Base-by-base conservation (phyloP, 208 protist species). In the Crithidia bombi region DNA sequence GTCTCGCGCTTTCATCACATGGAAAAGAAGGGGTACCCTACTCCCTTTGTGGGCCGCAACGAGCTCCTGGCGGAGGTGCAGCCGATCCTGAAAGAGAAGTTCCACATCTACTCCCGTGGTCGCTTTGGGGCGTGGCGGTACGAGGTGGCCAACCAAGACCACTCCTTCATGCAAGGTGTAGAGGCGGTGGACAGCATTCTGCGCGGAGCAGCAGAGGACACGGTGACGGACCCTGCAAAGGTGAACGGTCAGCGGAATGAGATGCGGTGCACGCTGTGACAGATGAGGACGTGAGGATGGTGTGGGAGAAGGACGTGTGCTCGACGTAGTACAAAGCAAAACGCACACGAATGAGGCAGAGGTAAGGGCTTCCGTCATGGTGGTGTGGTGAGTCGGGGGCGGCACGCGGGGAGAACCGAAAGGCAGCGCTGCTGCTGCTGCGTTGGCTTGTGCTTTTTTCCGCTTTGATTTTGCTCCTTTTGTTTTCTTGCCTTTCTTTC, bases 81-180 rank as follows among this genome's bases (percentile, higher is more conserved):
- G 35, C 69, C 64, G 11, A 21, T 68, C 14, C 75, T 93, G 30
- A 70, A 64, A 23, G 59, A 77, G 44, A 69, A 47, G 21, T 69
- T 69, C 35, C 55, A 71, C 57, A 90, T 91, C 44, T 91, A 87
- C 63, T 78, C 71, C 2, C 81, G 89, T 14, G 86, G 86, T 12
- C 83, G 89, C 52, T 91, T 91, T 62, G 86, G 86, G 21, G 75
- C 70, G 39, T 91, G 86, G 83, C 72, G 78, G 63, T 94, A 91
- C 65, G 89, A 91, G 75, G 84, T 91, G 21, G 85, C 70, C 25
- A 91, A 93, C 56, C 83, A 93, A 46, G 84, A 90, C 59, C 83
- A 90, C 62, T 85, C 82, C 0, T 25, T 82, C 21, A 89, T 89
- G 86, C 83, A 89, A 47, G 86, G 86, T 7, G 86, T 92, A n/a